Base-by-base conservation (phyloP, 1,284 basidiomycete species). In the Marasmius tenuissimus region DNA sequence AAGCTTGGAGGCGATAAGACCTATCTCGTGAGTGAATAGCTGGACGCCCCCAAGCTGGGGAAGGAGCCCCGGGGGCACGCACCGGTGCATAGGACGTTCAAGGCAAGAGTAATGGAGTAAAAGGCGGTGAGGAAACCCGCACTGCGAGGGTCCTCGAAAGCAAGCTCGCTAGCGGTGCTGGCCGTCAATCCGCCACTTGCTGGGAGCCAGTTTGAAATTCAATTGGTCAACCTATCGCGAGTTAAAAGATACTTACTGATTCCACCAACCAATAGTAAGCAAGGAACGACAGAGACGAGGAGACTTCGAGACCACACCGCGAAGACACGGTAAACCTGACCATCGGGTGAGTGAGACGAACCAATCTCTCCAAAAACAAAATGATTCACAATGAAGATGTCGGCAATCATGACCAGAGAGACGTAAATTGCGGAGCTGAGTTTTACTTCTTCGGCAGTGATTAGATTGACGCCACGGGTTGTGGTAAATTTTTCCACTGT, bases 21-120 rank as follows among this genome's bases (percentile, higher is more conserved):
- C 61, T 63, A 9, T 1, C 3, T 11, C 18, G 12, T 14, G 14
- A 57, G 49, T 45, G 27, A 4, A 14, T 34, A 4, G 20, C 7
- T 11, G 11, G 20, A n/a, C 12, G 37, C 14, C 16, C 16, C 27
- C 27, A 2, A 27, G n/a, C n/a, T 27, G 27, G 18, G 14, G n/a
- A n/a, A n/a, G n/a, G n/a, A n/a, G n/a, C n/a, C n/a, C 14, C 12
- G 12, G 27, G 6, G n/a, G 39, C 18, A 60, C 59, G 48, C 34
- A 63, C 61, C 39, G 16, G 61, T 63, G 22, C 51, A 63, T n/a
- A 63, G 16, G 10, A 63, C 52, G 50, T 63, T 63, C 11, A 63
- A 34, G 11, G 35, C 53, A 35, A 63, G n/a, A 9, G 61, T 63
- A 37, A 60, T 56, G 11, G 51, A 37, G 38, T 59, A 63, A 35